phyloP scores from a whole-genome alignment of 192 early-diverging fungal genomes.

The Chytriomyces hyalinus region DNA sequence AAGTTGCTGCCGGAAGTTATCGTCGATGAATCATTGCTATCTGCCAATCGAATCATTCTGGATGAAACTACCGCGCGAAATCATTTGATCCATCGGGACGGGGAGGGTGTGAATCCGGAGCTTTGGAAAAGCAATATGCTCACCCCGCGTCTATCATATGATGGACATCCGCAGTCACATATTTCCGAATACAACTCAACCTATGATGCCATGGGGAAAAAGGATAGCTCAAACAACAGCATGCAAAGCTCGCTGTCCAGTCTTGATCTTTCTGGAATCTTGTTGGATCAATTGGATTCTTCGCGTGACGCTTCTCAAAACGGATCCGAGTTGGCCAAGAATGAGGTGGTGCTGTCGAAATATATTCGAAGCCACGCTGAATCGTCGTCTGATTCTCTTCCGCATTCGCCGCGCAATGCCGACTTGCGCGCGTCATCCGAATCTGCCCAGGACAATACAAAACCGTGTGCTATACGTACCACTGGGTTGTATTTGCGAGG shows the following conservation, averaged over 20 bases:
- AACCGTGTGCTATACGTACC: not conserved
- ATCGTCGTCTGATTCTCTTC: not conserved
- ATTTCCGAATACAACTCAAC: not conserved
- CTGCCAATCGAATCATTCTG: conserved; percentile 1
- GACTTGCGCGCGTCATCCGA: not conserved
- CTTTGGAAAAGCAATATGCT: not conserved
- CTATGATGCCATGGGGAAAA: not conserved
- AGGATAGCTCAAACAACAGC: not conserved
- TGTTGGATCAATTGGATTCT: too few relatives aligned
- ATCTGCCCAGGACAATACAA: not conserved
- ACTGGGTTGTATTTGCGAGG: not conserved
- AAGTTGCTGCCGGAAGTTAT: not conserved
- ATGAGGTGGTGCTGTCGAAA: too few relatives aligned
- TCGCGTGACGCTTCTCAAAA: too few relatives aligned
- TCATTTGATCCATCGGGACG: not conserved
- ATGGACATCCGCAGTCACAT: not conserved
- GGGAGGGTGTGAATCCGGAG: not conserved
- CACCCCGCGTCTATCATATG: not conserved
- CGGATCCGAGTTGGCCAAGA: too few relatives aligned
- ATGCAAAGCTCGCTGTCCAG: too few relatives aligned
- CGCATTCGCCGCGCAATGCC: not conserved
- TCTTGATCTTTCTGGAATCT: too few relatives aligned
- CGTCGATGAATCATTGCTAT: not conserved
- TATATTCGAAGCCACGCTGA: too few relatives aligned
- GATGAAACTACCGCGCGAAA: not conserved